Evolutionary conservation across 208 protist species (phyloP).

Genomic region (Trypanosoma vivax): DNA sequence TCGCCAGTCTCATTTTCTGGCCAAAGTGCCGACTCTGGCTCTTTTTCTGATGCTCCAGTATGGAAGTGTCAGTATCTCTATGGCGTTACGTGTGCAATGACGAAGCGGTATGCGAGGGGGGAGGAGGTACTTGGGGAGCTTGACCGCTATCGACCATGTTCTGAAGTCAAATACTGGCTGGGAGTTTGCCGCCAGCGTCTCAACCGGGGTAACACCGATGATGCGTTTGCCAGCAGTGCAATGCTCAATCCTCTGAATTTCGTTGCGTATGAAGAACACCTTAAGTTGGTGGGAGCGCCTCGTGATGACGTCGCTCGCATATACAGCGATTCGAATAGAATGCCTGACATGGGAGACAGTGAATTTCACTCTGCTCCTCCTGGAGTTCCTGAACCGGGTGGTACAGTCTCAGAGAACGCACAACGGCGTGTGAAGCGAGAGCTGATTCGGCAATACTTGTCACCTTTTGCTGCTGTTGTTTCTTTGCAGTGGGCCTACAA

Average conservation of each 20-base stretch:
- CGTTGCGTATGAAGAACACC: constrained; percentile 45
- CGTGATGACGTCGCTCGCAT: constrained; percentile 10
- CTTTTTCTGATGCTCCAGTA: constrained; percentile 31
- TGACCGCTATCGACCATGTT: constrained; percentile 3
- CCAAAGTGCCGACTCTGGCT: background rate
- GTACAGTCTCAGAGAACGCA: background rate
- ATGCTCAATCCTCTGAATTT: constrained; percentile 40
- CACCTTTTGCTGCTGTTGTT: constrained; percentile 16
- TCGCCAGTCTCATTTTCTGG: background rate
- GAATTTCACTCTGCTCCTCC: background rate
- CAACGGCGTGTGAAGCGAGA: constrained; percentile 13
- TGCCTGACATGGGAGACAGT: background rate
- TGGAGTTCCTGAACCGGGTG: background rate
- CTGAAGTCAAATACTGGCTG: constrained; percentile 57
- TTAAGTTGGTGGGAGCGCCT: constrained; percentile 12
- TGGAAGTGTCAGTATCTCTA: constrained; percentile 79
- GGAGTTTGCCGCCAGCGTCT: constrained; percentile 37
- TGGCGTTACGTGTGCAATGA: constrained; percentile 62
- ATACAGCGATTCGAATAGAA: constrained; percentile 4
- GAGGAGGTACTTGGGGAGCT: constrained; percentile 50
- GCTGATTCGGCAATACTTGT: constrained; percentile 12
- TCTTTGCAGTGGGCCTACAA: constrained; percentile 15
- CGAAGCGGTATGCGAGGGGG: constrained; percentile 55
- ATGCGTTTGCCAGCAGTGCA: constrained; percentile 24
- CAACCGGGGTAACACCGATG: constrained; percentile 12